Evolutionary conservation across 768 basidiomycete species (phyloP), one percentile per base, ranked within the genome.

Genomic region (Agaricus bisporus): DNA sequence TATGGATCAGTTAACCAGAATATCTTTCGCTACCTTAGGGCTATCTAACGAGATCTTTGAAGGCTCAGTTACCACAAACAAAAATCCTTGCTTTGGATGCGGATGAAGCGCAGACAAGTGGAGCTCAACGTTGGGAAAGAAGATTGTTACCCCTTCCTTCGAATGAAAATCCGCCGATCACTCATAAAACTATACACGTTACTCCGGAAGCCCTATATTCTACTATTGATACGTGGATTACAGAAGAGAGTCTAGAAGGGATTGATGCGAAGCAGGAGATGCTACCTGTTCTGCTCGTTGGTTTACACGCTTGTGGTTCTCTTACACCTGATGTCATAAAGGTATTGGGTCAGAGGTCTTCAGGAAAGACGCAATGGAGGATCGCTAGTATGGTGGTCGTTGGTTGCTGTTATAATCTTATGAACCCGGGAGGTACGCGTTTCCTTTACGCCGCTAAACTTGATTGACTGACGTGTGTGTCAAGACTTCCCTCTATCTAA

Each of bases 361-460:
- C 22, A 45, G n/a, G 20, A 44, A 8, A 41, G 8, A 54, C 42
- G 9, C 38, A 38, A 18, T 88, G 86, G 86, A 66, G 59, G 41
- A 73, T 81, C 4, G 70, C 72, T 14, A 81, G 72, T 2, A 70
- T 79, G 0, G 74, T 86, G 41, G 74, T 82, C 7, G 86, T 89
- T 14, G 87, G 88, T 3, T 91, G 88, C 56, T 91, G 88, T 64
- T 91, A 90, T 65, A 89, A 90, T 62, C 72, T 87, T 57, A 76
- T 89, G 69, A 67, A 71, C 28, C 67, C 74, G 10, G 59, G 71
- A 61, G 84, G 85, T 80, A 43, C 5, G 69, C 41, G 32, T 53
- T 41, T 54, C 49, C 51, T 51, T 39, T 56, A 20, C 20, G 12
- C 20, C 35, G 18, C 36, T 12, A 17, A 29, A 35, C 8, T 50